A percentile compares a stretch with the other conserved stretches of the same genome.
These are phyloP conservation scores for Mycocentrospora acerina DNA, from an alignment of 2,329 filamentous ascomycete genomes.

Conservation along the genomic window DNA sequence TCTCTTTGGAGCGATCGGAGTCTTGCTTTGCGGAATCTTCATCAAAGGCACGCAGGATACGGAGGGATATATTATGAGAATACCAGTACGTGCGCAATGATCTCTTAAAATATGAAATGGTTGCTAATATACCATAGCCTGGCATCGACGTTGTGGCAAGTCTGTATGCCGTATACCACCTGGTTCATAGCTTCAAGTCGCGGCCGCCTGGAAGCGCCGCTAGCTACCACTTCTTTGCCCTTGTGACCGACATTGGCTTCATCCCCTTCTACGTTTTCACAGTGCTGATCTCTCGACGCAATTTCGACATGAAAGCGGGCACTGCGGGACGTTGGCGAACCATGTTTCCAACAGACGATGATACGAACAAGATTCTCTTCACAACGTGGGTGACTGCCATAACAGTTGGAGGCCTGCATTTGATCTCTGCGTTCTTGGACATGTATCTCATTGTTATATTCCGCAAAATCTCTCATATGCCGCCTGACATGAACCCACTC, in stretches of 20 bases:
- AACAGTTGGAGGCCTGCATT: conserved; percentile 65
- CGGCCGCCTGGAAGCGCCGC: conserved; percentile 78
- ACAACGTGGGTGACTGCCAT: conserved; percentile 70
- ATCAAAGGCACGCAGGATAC: conserved; percentile 66
- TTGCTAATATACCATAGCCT: conserved; percentile 56
- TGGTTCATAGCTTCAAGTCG: conserved; percentile 67
- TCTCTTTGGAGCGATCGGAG: conserved; percentile 67
- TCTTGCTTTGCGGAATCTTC: conserved; percentile 75
- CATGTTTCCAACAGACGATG: conserved; percentile 59
- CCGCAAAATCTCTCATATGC: conserved; percentile 76
- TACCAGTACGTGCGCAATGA: conserved; percentile 61
- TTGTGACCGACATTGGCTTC: conserved; percentile 68
- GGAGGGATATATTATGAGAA: conserved; percentile 73
- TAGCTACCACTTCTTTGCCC: conserved; percentile 85
- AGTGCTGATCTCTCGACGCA: conserved; percentile 55
- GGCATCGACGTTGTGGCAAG: conserved; percentile 72
- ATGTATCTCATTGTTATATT: conserved; percentile 77
- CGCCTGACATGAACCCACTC: conserved; percentile 93
- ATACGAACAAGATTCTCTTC: conserved; percentile 62
- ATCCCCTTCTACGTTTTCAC: conserved; percentile 66
- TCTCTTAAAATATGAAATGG: not conserved
- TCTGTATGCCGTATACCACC: conserved; percentile 79
- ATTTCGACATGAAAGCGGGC: conserved; percentile 51
- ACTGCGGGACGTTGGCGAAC: conserved; percentile 65
- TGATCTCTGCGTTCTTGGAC: conserved; percentile 69